Evolutionary conservation across 257 asterid genomes (phyloP), one percentile per base, ranked within the genome.

Genomic region (Mentha longifolia): DNA sequence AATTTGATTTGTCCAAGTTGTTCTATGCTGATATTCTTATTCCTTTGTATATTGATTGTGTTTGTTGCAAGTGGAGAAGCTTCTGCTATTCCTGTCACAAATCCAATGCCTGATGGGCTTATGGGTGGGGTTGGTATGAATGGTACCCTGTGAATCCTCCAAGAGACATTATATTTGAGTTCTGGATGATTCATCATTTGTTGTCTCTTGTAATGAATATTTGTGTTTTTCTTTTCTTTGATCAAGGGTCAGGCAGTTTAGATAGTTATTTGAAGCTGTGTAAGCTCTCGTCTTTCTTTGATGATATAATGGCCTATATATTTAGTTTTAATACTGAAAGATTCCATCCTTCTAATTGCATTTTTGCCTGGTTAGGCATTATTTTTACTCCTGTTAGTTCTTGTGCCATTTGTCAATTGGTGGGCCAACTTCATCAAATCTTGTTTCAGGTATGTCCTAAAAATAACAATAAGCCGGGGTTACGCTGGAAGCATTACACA

Each of bases 401-500:
- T 50, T 50, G 6, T 47, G 41, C 55, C 35, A 65, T 37, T 42
- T 47, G 22, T 63, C 51, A 42, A 37, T 39, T 74, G 9, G 13
- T 61, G 33, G 45, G 62, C 33, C 57, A 54, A 76, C 75, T 57
- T 71, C 75, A 67, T 70, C 37, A 50, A 66, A 13, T 70, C 47
- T 74, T 73, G 71, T 79, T 77, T 75, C 87, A 94, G 99, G 91
- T 94, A 94, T 81, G 87, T 94, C 70, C 91, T 94, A 33, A 94
- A 91, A 87, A 89, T 94, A 74, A 94, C 96, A 0, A 79, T 94
- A 78, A 94, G 73, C 72, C 92, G 99, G 70, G 98, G 97, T 74
- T 94, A 94, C 80, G 97, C 89, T 69, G 98, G 98, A 57, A 94
- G 96, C 92, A 89, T 94, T 71, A 86, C 88, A 76, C 92, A 94